Evolutionary conservation across 768 basidiomycete genomes (phyloP).

Genomic region (Lactarius indigo): DNA sequence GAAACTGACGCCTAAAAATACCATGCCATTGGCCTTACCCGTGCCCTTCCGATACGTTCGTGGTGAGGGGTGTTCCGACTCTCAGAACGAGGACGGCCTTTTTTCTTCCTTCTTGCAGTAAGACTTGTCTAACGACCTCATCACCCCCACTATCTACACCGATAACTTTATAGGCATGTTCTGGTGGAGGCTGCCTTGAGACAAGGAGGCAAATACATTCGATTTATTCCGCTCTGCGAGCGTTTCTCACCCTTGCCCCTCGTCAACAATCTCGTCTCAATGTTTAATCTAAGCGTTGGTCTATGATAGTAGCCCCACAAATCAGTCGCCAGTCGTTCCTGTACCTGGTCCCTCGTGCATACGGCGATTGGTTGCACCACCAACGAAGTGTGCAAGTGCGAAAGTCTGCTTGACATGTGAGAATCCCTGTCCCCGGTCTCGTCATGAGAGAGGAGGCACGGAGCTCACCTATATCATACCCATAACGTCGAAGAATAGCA

Average conservation of each 20-base stretch:
- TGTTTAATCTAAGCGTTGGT: not conserved
- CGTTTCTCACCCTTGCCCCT: not conserved
- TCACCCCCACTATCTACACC: not conserved
- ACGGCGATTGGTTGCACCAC: not conserved
- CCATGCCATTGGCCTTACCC: not conserved
- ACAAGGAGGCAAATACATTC: not conserved
- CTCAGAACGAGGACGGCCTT: not conserved
- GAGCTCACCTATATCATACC: not conserved
- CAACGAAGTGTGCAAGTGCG: not conserved
- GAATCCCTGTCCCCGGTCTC: not conserved
- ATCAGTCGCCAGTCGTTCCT: not conserved
- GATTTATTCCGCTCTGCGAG: not conserved
- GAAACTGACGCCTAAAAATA: not conserved
- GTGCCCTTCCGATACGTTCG: not conserved
- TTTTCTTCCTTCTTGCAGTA: not conserved
- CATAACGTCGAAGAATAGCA: not conserved
- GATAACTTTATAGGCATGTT: not conserved
- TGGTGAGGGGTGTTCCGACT: not conserved
- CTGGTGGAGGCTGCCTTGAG: not conserved
- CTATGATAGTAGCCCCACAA: not conserved
- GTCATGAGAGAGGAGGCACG: not conserved
- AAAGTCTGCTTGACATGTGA: not conserved
- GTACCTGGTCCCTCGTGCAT: not conserved
- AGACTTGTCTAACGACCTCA: not conserved
- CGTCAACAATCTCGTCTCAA: not conserved